Evolutionary conservation across 2,329 filamentous ascomycete genomes (phyloP), one percentile per base, ranked within the genome.

Genomic region (Penicillium sp.): DNA sequence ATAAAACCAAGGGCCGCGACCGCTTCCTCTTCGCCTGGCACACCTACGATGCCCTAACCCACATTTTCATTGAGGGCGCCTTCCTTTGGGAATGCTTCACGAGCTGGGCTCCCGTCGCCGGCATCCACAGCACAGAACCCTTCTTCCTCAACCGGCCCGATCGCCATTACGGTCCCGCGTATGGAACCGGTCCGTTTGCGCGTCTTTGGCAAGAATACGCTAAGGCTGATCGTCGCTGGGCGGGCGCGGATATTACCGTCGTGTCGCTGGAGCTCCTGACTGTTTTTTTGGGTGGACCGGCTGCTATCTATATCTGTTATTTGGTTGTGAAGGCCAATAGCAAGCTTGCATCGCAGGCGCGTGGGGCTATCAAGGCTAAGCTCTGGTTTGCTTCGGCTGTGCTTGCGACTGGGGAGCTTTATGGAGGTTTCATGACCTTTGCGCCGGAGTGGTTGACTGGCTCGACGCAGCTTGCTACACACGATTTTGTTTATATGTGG

Each of bases 71-170:
- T 72, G 93, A 98, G 78, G 93, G 92, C 53, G 89, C 87, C 69
- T 98, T 92, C 76, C 86, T 97, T 25, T 97, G 92, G 82, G 91
- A 96, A 78, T 96, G 91, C 80, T 96, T 98, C 83, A 93, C 92
- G 82, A 83, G 83, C 64, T 86, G 80, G 67, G 75, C 76, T 48
- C 68, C 74, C 21, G 72, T 84, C 39, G 75, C 79, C 8, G 73
- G 74, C 39, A 68, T 67, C n/a, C 53, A 66, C 26, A 59, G 49
- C 19, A 53, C 57, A 7, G 66, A 68, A 2, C 76, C 76, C 23
- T 80, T 80, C 67, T 87, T 86, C 72, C 76, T 87, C 3, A 81
- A 81, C 23, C 69, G 74, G n/a, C 68, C 75, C 19, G 78, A 85
- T 61, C 74, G 82, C n/a, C 64, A 84, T 33, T 88, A 87, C 64